Conservation (phyloP, 306 rosid genomes). For the Cotoneaster glaucophyllus region DNA sequence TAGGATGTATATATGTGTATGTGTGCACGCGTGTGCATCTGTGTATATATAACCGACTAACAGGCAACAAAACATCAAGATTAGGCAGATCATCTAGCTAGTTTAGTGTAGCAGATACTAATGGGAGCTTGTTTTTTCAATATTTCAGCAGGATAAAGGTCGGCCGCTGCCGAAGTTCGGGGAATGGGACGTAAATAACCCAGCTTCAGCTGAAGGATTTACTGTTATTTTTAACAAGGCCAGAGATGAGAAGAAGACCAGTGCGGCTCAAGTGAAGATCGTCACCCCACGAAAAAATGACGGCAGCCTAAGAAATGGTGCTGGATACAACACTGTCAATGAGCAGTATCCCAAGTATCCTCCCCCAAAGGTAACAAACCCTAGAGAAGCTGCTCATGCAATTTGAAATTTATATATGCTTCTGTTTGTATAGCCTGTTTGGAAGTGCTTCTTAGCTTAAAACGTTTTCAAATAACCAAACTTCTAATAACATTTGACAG, state of each 20-base stretch:
- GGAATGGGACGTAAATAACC: constrained; percentile 86
- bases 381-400: not conserved
- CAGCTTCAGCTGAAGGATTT: constrained; percentile 84
- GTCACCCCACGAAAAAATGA: constrained; percentile 32
- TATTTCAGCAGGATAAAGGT: constrained; percentile 49
- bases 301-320: constrained; percentile 8
- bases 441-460: not conserved
- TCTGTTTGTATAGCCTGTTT: not conserved
- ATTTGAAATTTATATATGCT: not conserved
- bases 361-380: constrained; percentile 37
- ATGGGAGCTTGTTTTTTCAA: not conserved
- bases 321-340: constrained; percentile 9
- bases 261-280: constrained; percentile 6
- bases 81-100: not conserved
- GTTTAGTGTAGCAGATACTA: not conserved
- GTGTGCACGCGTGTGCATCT: not conserved
- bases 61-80: too few relatives aligned
- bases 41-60: not conserved
- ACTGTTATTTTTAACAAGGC: constrained; percentile 84
- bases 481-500: not conserved
- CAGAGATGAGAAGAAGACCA: constrained; percentile 78
- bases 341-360: constrained; percentile 25
- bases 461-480: too few relatives aligned
- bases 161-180: constrained; percentile 78
- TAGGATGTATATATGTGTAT: not conserved